Base-by-base conservation (phyloP, 148 eudicot species). In the Vaccinium darrowii region DNA sequence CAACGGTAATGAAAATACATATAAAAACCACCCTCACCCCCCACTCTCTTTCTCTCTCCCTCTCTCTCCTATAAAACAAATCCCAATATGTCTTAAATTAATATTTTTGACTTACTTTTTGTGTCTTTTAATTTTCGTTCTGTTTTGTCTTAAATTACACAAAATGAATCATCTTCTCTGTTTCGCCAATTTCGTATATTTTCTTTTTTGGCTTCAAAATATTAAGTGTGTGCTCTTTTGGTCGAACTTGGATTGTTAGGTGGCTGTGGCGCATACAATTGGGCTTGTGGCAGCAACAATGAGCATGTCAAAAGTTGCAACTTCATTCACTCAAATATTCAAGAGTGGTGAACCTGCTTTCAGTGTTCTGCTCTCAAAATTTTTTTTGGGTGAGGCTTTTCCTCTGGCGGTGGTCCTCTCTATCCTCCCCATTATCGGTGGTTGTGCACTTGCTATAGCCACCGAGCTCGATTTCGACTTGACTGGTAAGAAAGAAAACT, bases 211-310 rank as follows among this genome's bases (percentile, higher is more conserved):
- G 27, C 5, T 53, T 69, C 25, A 12, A n/a, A 6, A 53, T 79
- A 13, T 72, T 43, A 1, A 2, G 23, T 19, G 16, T 0, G 1
- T 15, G 33, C 21, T 76, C 19, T 27, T 7, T 76, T 2, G n/a
- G 27, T 16, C 56, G 50, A 13, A 18, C 8, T 19, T 15, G 23
- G 8, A 1, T 82, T 27, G 51, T 33, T 82, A 91, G 93, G 92
- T 91, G 49, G 93, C 91, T 8, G 87, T 91, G 85, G 93, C 93
- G 25, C 92, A 91, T 67, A 91, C 93, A 78, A 91, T 91, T 81
- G 93, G 93, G 73, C 93, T 90, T 81, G 93, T 91, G 36, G 93
- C 93, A 23, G 93, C 93, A 58, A 88, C 93, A 8, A 89, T 91
- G 14, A 91, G 93, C 88, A 91, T 91, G 93, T 91, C 93, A 15